Conservation (phyloP, 495 filamentous ascomycete genomes). For the Xylaria acuta region DNA sequence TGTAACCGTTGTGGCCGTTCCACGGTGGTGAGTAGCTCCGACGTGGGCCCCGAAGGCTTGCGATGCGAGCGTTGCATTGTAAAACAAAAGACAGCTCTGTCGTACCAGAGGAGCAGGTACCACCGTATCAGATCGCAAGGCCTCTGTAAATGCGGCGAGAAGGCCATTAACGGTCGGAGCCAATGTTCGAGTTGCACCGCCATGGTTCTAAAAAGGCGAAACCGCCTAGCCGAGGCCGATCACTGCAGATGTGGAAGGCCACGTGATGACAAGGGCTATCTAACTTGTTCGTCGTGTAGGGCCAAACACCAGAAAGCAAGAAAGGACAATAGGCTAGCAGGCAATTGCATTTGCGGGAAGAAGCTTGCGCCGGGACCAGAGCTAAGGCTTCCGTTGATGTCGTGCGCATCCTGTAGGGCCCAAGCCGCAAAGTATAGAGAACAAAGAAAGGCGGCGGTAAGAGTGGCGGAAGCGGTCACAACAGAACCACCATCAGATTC, state of each 20-base stretch:
- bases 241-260: neutral
- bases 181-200: too few relatives aligned
- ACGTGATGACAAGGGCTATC: neutral
- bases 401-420: too few relatives aligned
- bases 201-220: neutral
- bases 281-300: neutral
- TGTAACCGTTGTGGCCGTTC: too few relatives aligned
- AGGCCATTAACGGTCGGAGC: too few relatives aligned
- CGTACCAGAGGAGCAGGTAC: too few relatives aligned
- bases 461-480: neutral
- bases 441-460: neutral
- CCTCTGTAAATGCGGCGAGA: neutral
- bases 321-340: neutral
- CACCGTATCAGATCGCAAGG: neutral
- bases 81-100: too few relatives aligned
- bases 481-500: neutral
- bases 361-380: too few relatives aligned
- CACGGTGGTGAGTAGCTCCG: too few relatives aligned
- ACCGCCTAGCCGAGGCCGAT: too few relatives aligned
- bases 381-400: neutral
- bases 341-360: neutral
- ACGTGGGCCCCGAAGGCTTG: too few relatives aligned
- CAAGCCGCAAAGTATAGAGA: too few relatives aligned
- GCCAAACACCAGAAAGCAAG: neutral
- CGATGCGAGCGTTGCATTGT: too few relatives aligned